phyloP scores from a whole-genome alignment of 768 basidiomycete species.

The Mycena belliarum region DNA sequence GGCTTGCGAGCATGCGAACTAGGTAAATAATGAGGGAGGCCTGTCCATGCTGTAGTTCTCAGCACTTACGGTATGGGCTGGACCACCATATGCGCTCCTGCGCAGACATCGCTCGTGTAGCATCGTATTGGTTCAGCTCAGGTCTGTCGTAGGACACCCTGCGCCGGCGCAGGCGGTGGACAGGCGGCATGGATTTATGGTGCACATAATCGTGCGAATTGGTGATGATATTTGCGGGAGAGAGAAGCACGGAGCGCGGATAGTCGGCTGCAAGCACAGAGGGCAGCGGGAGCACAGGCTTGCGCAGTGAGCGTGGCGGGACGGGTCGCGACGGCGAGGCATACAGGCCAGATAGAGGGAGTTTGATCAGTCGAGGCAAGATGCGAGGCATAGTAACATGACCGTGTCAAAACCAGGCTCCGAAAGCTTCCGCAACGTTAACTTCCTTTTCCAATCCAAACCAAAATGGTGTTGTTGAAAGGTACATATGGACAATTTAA shows the following conservation, averaged over 20 bases:
- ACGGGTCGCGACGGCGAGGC: conserved; percentile 1
- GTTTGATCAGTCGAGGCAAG: conserved; percentile 60
- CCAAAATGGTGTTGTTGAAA: no score
- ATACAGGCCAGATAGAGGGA: conserved; percentile 27
- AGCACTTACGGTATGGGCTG: conserved; percentile 69
- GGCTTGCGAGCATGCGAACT: conserved; percentile 76
- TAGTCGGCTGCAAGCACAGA: conserved; percentile 49
- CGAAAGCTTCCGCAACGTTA: no score
- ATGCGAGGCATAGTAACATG: conserved; percentile 64
- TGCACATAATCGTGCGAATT: conserved; percentile 46
- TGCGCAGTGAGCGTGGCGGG: conserved; percentile 19
- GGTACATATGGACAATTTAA: conserved; percentile 19
- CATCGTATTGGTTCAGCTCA: conserved; percentile 37
- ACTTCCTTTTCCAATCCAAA: no score
- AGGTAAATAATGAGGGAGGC: conserved; percentile 9
- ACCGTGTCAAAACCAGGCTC: no score
- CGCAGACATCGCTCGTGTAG: conserved; percentile 57
- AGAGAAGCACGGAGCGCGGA: conserved; percentile 62
- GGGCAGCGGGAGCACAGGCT: conserved; percentile 34
- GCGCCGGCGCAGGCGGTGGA: conserved; percentile 34
- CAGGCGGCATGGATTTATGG: conserved; percentile 62
- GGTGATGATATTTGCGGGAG: conserved; percentile 55
- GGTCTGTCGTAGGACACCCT: conserved; percentile 12
- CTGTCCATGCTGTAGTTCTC: conserved; percentile 9
- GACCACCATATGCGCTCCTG: conserved; percentile 70